A percentile compares a stretch with the other conserved stretches of the same genome.
Conservation (phyloP, 768 basidiomycete species). For the Phanerochaete carnosa region DNA sequence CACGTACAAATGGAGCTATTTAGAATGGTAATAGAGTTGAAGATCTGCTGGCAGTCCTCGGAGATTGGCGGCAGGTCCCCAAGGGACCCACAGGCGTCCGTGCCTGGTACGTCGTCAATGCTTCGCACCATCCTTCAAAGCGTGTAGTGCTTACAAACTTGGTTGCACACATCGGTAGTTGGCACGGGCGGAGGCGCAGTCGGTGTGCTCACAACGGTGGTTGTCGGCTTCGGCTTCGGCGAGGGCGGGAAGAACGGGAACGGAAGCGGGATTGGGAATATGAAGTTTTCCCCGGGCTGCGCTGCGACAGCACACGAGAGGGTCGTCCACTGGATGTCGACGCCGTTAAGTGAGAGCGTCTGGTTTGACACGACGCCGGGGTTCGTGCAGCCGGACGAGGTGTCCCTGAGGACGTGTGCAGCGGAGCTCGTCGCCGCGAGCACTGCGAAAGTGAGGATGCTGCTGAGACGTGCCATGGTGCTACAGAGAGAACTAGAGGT, state of each 20-base stretch:
- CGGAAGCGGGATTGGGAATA: not conserved
- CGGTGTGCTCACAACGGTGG: not conserved
- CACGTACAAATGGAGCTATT: not conserved
- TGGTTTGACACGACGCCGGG: not conserved
- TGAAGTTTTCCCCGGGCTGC: not conserved
- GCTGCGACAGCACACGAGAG: not conserved
- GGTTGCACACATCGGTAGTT: constrained; percentile 15
- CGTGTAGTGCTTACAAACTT: constrained; percentile 14
- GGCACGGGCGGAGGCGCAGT: constrained; percentile 9
- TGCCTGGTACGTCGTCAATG: not conserved
- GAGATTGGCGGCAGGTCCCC: constrained; percentile 4
- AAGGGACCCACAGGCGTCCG: constrained; percentile 1
- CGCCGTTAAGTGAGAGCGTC: not conserved
- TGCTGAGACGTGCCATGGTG: not conserved
- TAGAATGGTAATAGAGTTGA: constrained; percentile 5
- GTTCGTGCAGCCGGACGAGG: not conserved
- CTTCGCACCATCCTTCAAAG: not conserved
- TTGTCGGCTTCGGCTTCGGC: constrained; percentile 1
- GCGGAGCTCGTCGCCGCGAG: not conserved
- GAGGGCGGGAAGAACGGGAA: not conserved
- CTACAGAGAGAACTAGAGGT: not conserved
- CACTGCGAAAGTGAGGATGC: not conserved
- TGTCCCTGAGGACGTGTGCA: not conserved
- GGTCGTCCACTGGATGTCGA: not conserved
- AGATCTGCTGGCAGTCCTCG: constrained; percentile 7